A percentile compares a stretch with the other conserved stretches of the same genome.
Evolutionary conservation across 257 asterid species (phyloP).

Genomic region (Solanum lycopersicoides): DNA sequence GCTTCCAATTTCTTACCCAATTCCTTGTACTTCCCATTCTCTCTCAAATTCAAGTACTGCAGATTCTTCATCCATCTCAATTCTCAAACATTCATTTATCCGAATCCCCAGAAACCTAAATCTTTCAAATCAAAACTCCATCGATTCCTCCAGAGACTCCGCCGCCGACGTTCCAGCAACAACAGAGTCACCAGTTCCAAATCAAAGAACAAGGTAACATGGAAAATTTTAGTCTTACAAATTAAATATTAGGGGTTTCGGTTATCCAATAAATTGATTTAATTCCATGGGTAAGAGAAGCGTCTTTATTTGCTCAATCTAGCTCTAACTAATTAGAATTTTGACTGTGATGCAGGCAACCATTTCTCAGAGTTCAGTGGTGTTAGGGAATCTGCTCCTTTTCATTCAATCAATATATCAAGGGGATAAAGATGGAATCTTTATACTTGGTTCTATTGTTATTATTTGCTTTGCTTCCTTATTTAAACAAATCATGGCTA

Average conservation of each 20-base stretch:
- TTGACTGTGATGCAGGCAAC: neutral
- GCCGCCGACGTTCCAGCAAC: neutral
- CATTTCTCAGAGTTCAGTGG: neutral
- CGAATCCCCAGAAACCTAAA: conserved; percentile 1
- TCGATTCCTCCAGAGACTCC: neutral
- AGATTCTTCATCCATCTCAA: neutral
- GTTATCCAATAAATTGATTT: neutral
- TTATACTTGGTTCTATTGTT: neutral
- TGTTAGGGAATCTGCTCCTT: neutral
- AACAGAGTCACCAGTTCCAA: neutral
- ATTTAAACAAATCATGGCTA: conserved; percentile 5
- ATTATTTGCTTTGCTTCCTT: neutral
- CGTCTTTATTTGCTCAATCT: neutral
- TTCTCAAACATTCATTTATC: conserved; percentile 1
- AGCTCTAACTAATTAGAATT: neutral
- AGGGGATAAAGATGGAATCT: neutral
- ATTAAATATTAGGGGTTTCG: neutral
- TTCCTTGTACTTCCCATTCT: conserved; percentile 11
- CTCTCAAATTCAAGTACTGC: conserved; percentile 19
- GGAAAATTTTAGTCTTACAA: neutral
- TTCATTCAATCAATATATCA: neutral
- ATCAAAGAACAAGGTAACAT: neutral
- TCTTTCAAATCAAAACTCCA: conserved; percentile 12
- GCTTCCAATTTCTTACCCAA: conserved; percentile 11
- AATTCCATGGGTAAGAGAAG: neutral